Percentiles rank a stretch among this genome's conserved stretches.
phyloP scores from a whole-genome alignment of 306 rosid species.

The Echinosophora koreensis region DNA sequence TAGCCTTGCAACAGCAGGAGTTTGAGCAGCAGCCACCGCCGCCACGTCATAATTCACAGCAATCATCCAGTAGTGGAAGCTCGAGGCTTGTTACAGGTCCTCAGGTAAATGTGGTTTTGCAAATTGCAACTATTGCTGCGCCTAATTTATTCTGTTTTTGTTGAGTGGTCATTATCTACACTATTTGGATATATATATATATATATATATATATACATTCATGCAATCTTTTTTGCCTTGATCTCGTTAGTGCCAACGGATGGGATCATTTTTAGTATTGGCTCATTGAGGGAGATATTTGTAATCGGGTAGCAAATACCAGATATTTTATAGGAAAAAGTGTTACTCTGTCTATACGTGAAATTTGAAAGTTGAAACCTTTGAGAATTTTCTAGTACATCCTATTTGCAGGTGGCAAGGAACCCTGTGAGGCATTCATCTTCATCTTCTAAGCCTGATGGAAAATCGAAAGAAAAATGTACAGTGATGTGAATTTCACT shows the following conservation, averaged over 20 bases:
- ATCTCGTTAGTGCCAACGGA: constrained; percentile 3
- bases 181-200: background rate
- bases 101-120: constrained; percentile 65
- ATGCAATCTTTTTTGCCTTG: constrained; percentile 12
- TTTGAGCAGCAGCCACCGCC: constrained; percentile 85
- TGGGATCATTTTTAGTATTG: constrained; percentile 21
- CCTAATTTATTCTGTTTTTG: background rate
- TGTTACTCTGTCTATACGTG: constrained; percentile 1
- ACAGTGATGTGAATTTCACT: constrained; percentile 73
- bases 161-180: background rate
- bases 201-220: background rate
- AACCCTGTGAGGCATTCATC: constrained; percentile 55
- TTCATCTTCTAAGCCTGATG: constrained; percentile 67
- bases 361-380: constrained; percentile 16
- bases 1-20: constrained; percentile 97
- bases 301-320: background rate
- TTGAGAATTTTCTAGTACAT: constrained; percentile 27
- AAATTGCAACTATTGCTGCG: background rate
- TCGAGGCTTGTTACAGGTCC: constrained; percentile 93
- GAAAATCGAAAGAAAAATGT: constrained; percentile 88
- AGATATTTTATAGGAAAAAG: constrained; percentile 16
- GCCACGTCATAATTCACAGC: constrained; percentile 70
- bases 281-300: background rate
- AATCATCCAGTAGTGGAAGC: constrained; percentile 57
- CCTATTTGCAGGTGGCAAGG: constrained; percentile 71